Conservation (phyloP, 2,329 filamentous ascomycete species). For the Cercospora sp. region DNA sequence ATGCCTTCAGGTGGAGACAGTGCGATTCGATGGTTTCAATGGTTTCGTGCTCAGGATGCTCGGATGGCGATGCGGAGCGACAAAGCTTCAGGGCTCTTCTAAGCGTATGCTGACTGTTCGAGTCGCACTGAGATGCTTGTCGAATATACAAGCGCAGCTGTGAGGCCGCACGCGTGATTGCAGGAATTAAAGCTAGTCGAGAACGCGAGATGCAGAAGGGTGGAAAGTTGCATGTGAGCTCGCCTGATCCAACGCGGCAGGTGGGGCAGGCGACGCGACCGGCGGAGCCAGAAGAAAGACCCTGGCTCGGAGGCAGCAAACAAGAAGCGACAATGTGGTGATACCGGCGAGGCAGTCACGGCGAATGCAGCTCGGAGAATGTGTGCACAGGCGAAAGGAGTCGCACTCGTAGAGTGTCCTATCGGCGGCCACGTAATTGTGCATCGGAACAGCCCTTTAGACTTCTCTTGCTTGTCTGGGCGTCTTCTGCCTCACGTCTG, state of each 20-base stretch:
- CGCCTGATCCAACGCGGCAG: neutral
- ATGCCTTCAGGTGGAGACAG: neutral
- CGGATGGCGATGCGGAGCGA: neutral
- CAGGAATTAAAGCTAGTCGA: neutral
- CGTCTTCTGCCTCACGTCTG: neutral
- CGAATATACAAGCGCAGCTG: neutral
- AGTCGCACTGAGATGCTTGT: neutral
- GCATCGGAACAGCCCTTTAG: neutral
- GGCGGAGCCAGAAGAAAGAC: neutral
- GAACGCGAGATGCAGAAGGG: neutral
- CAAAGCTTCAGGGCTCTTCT: neutral
- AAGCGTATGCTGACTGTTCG: neutral
- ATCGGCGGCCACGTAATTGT: neutral
- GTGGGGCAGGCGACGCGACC: neutral
- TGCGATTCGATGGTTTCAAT: neutral
- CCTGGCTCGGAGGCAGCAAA: conserved; percentile 1
- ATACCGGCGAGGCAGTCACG: neutral
- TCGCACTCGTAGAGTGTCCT: neutral
- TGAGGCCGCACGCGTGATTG: neutral
- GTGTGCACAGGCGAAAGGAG: neutral
- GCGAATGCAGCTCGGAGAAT: neutral
- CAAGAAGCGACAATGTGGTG: neutral
- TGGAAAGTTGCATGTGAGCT: neutral
- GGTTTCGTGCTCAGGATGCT: neutral
- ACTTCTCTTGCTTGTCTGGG: neutral